Base-by-base conservation (phyloP, 352 stramenopile genomes). In the Phytophthora rubi region DNA sequence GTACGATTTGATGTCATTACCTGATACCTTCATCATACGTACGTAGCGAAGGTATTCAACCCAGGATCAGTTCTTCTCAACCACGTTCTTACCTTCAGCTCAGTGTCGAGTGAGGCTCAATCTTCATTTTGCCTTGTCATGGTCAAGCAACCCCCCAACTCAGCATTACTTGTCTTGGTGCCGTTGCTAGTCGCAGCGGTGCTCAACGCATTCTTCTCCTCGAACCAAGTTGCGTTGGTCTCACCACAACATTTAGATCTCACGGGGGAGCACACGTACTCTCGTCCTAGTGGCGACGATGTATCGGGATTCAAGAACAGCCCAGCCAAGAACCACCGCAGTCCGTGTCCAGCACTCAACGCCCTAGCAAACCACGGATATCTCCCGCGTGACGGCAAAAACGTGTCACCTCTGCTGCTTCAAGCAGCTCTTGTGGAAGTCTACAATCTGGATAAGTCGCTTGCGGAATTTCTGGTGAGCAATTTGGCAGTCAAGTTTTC, bases 321-420 rank as follows among this genome's bases (percentile, higher is more conserved):
- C 57, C 56, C 47, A 12, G 72, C 55, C 23, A 63, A 58, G 51
- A 78, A 79, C 60, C 82, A 90, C 51, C 82, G 80, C 44, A 65
- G 62, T n/a, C 85, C 85, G 26, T 92, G 85, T 39, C 82, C 85
- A 54, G 72, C 67, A 45, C 63, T 92, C 49, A 92, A 92, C 64
- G 67, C 77, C 53, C 69, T 92, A 15, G 81, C 82, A 5, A 92
- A 92, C 65, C 82, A 92, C 53, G 81, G 82, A 8, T 83, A 82
- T 55, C 21, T 92, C 5, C 68, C 82, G 0, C 82, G 85, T 35
- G 78, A 86, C 30, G 82, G 82, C 59, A 91, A 87, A 56, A 70
- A 76, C 16, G 35, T 90, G 28, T 85, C 72, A 6, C 68, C 73
- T 3, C n/a, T 51, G 18, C 44, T 85, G 18, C 61, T 90, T 15